Evolutionary conservation across 2,329 filamentous ascomycete species (phyloP), one percentile per base, ranked within the genome.

Genomic region (Beauveria rudraprayagi): DNA sequence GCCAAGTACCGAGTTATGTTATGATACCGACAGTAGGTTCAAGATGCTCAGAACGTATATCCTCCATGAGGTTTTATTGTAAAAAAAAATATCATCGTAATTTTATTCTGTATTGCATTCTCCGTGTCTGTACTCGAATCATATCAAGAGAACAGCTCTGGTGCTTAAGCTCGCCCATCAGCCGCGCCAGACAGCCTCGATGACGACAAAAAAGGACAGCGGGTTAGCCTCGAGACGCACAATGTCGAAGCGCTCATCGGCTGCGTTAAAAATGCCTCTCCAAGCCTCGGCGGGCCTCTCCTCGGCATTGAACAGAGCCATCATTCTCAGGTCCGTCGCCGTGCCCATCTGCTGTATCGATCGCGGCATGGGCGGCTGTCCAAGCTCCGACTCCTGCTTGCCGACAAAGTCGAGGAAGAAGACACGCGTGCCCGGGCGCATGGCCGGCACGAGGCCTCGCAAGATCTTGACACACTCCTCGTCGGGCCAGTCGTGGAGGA

Each of bases 401-500:
- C 73, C 73, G 24, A 76, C 71, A 59, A 72, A 73, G 60, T 77
- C 75, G 56, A 74, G 70, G 30, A 77, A 63, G 16, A 77, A 63
- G 3, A 77, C 68, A 24, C 68, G 69, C 11, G 75, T 70, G 44
- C 82, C 75, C 1, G 77, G 71, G 63, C 77, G 74, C 63, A 83
- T 64, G 34, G 76, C 73, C 1, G 80, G 76, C 0, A 76, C 66
- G 30, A 82, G 68, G 0, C 71, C 73, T 46, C 71, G 72, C 46
- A 78, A 69, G 54, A 81, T 79, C 60, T 69, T 66, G 24, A 72
- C 62, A 5, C 70, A 70, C 54, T 79, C 72, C 26, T 72, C 70
- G 59, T 83, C 80, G 0, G 80, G 75, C 79, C 80, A 83, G 70
- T 83, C 80, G 67, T 84, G 82, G 17, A 85, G 72, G 60, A 84